These are phyloP conservation scores for Ogataea henricii DNA, from an alignment of 805 yeast species.

Conservation along the genomic window DNA sequence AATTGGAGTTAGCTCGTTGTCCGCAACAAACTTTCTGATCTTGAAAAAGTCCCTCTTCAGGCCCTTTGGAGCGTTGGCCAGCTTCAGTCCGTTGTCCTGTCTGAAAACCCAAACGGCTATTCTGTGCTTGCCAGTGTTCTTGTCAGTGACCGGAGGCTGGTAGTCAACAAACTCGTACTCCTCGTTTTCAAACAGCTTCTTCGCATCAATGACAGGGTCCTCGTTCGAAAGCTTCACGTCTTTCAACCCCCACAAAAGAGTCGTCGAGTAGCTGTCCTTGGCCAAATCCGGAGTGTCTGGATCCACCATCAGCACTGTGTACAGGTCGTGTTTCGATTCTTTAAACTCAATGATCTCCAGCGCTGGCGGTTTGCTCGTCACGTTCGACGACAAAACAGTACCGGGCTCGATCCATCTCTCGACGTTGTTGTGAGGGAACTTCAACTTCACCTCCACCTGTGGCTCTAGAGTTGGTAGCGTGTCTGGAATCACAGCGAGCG, in stretches of 20 bases:
- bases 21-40: slow-evolving; percentile 65
- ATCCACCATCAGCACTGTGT: slow-evolving; percentile 80
- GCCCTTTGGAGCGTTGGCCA: slow-evolving; percentile 24
- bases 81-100: slow-evolving; percentile 46
- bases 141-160: slow-evolving; percentile 85
- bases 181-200: slow-evolving; percentile 37
- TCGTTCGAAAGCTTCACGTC: slow-evolving; percentile 63
- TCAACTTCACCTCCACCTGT: slow-evolving; percentile 67
- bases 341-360: slow-evolving; percentile 75
- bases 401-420: slow-evolving; percentile 83
- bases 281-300: slow-evolving; percentile 86
- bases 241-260: slow-evolving; percentile 74
- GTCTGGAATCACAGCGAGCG: slow-evolving; percentile 84
- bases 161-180: slow-evolving; percentile 58
- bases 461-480: slow-evolving; percentile 90
- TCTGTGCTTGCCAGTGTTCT: slow-evolving; percentile 81
- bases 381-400: slow-evolving; percentile 65
- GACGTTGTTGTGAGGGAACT: slow-evolving; percentile 71
- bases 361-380: slow-evolving; percentile 75
- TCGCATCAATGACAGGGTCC: slow-evolving; percentile 56
- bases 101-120: slow-evolving; percentile 88
- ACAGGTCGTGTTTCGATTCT: slow-evolving; percentile 51
- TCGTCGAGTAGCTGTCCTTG: slow-evolving; percentile 67
- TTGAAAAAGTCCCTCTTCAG: slow-evolving; percentile 56
- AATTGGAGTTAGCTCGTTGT: slow-evolving; percentile 63